These are phyloP conservation scores for Fusarium algeriense DNA, from an alignment of 2,329 filamentous ascomycete species.

Conservation along the genomic window DNA sequence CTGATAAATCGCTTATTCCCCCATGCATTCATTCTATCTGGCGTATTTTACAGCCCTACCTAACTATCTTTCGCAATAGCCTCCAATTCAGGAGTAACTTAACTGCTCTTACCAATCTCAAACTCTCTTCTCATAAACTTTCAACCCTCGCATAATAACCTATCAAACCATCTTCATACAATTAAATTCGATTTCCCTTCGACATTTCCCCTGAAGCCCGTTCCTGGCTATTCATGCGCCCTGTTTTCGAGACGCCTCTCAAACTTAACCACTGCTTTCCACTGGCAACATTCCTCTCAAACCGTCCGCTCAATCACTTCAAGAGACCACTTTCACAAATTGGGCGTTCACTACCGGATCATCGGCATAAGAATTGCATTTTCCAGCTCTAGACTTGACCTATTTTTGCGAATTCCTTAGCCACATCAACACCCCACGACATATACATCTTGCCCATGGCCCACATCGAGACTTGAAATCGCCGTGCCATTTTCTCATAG, in stretches of 20 bases:
- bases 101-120: not conserved
- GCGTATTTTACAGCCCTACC: not conserved
- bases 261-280: constrained; percentile 30
- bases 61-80: not conserved
- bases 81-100: not conserved
- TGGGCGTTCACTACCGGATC: constrained; percentile 11
- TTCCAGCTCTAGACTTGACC: not conserved
- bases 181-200: not conserved
- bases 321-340: not conserved
- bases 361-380: constrained; percentile 12
- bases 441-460: constrained; percentile 13
- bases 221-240: constrained; percentile 3
- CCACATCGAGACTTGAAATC: constrained; percentile 3
- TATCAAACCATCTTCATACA: not conserved
- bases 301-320: constrained; percentile 7
- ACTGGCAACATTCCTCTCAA: constrained; percentile 22
- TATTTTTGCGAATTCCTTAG: not conserved
- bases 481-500: not conserved
- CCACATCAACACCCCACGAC: constrained; percentile 1
- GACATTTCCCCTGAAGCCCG: not conserved
- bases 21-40: not conserved
- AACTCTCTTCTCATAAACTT: not conserved
- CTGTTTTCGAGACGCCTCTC: constrained; percentile 24
- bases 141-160: not conserved
- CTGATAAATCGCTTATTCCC: constrained; percentile 22